phyloP scores from a whole-genome alignment of 257 asterid species.

The Mitragyna speciosa region DNA sequence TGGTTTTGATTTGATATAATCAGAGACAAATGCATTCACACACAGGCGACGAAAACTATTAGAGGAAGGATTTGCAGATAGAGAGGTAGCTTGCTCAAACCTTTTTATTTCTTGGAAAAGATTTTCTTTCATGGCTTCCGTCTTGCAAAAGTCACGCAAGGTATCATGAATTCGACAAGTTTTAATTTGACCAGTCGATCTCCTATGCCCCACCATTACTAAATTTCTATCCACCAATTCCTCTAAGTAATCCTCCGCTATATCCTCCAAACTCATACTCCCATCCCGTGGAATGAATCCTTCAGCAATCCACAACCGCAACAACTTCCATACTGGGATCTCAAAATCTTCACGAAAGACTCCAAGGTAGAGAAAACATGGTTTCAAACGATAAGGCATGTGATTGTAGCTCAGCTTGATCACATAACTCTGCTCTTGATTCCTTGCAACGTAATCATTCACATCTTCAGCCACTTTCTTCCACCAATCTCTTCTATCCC shows the following conservation, averaged over 20 bases:
- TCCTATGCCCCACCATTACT: constrained; percentile 20
- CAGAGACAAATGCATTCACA: neutral
- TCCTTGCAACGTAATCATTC: constrained; percentile 5
- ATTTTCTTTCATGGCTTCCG: constrained; percentile 20
- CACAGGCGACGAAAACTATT: constrained; percentile 12
- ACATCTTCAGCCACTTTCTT: constrained; percentile 23
- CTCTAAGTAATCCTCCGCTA: constrained; percentile 27
- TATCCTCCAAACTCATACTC: constrained; percentile 15
- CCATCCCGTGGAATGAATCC: constrained; percentile 20
- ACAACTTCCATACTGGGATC: constrained; percentile 26
- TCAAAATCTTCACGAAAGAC: constrained; percentile 27
- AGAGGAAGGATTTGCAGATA: neutral
- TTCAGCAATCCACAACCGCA: constrained; percentile 33
- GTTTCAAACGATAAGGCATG: constrained; percentile 27
- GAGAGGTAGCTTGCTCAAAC: neutral
- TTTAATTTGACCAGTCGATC: constrained; percentile 26
- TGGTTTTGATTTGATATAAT: constrained; percentile 6
- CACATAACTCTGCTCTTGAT: constrained; percentile 5
- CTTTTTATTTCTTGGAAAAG: constrained; percentile 14
- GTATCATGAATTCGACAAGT: constrained; percentile 22
- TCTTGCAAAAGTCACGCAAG: constrained; percentile 24
- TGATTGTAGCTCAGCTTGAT: constrained; percentile 25
- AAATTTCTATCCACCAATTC: constrained; percentile 21
- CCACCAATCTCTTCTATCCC: constrained; percentile 19
- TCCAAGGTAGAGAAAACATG: constrained; percentile 33